A percentile compares a stretch with the other conserved stretches of the same genome.
Conservation (phyloP, 2,329 filamentous ascomycete species). For the Aspergillus latus region DNA sequence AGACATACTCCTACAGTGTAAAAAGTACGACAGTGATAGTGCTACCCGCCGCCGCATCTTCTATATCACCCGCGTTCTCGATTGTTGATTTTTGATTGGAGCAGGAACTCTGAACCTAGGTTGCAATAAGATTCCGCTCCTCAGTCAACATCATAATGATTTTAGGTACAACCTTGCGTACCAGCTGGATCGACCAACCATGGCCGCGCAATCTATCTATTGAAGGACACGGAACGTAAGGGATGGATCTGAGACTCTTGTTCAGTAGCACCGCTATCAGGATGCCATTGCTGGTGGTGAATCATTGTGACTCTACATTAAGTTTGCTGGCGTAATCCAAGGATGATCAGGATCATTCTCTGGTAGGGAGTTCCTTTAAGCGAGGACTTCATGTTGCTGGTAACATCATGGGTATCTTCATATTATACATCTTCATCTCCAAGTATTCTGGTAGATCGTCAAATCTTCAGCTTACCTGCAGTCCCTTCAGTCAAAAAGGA, state of each 20-base stretch:
- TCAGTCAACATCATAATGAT: not conserved
- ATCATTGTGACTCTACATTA: not conserved
- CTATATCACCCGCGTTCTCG: too few species aligned
- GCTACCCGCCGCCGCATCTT: too few species aligned
- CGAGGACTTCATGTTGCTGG: not conserved
- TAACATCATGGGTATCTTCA: slow-evolving; percentile 28
- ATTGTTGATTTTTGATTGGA: not conserved
- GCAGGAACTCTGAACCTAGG: not conserved
- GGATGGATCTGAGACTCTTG: not conserved
- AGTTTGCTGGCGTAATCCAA: too few species aligned
- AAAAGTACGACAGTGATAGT: too few species aligned
- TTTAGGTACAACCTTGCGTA: not conserved
- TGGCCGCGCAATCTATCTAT: not conserved
- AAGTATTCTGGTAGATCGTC: slow-evolving; percentile 10
- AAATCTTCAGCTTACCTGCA: not conserved
- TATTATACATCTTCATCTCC: slow-evolving; percentile 23
- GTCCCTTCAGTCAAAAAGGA: not conserved
- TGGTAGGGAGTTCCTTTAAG: not conserved
- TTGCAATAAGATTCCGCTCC: not conserved
- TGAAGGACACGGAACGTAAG: not conserved
- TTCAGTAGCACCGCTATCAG: not conserved
- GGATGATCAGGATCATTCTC: not conserved
- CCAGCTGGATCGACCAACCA: not conserved
- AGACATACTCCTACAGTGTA: too few species aligned
- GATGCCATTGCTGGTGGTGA: not conserved